These are phyloP conservation scores for Aspergillus carbonarius DNA, from an alignment of 2,329 filamentous ascomycete genomes.

Conservation along the genomic window DNA sequence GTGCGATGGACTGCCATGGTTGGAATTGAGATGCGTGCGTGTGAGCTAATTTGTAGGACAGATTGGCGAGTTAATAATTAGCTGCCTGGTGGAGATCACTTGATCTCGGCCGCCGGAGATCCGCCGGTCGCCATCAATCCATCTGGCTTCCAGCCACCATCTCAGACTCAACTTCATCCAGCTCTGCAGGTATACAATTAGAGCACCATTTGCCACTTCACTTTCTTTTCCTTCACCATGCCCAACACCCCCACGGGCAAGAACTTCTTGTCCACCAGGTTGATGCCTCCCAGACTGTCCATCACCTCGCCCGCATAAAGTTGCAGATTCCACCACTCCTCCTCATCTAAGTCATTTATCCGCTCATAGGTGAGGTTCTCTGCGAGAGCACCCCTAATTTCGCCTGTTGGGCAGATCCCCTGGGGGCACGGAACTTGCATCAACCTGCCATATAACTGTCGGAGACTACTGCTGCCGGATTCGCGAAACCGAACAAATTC, in stretches of 20 bases:
- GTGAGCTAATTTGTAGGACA: no score
- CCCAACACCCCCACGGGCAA: conserved; percentile 40
- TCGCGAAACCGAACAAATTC: conserved; percentile 39
- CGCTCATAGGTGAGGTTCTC: conserved; percentile 6
- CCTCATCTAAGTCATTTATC: conserved; percentile 1
- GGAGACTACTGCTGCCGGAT: conserved; percentile 16
- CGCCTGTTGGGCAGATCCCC: conserved; percentile 16
- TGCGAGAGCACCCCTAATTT: conserved; percentile 23
- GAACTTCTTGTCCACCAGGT: conserved; percentile 41
- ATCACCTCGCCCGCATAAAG: conserved; percentile 37
- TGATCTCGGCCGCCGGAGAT: no score
- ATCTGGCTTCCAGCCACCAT: no score
- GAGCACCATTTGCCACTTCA: conserved; percentile 45
- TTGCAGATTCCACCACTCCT: conserved; percentile 36
- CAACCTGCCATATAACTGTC: conserved; percentile 25
- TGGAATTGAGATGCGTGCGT: no score
- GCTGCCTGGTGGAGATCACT: no score
- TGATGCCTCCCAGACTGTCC: conserved; percentile 37
- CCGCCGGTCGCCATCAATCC: no score
- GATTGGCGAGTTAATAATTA: no score
- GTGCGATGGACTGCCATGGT: neutral
- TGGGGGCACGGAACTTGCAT: conserved; percentile 22
- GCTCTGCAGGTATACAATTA: conserved; percentile 14
- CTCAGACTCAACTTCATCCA: no score
- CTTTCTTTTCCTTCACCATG: conserved; percentile 43